A percentile compares a stretch with the other conserved stretches of the same genome.
phyloP scores from a whole-genome alignment of 75 land plant species.

The Selaginella tamariscina region DNA sequence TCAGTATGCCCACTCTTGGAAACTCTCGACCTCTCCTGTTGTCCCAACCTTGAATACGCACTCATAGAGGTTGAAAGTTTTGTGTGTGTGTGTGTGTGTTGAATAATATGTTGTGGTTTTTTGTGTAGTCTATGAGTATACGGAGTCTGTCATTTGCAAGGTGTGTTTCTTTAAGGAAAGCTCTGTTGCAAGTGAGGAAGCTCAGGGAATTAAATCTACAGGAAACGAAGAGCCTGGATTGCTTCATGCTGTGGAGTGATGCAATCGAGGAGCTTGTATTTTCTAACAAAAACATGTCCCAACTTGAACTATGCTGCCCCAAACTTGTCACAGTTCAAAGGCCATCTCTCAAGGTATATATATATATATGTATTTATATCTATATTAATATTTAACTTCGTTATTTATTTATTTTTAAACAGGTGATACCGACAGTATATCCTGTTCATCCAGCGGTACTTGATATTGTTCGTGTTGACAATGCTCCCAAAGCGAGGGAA shows the following conservation, averaged over 20 bases:
- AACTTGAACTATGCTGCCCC: neutral
- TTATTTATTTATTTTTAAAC: neutral
- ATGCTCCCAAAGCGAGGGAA: conserved; percentile 1
- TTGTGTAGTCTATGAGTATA: neutral
- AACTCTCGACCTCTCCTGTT: conserved; percentile 5
- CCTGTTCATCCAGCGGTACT: neutral
- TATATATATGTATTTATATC: neutral
- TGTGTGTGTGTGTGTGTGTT: neutral
- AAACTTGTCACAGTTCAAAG: neutral
- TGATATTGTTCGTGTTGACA: conserved; percentile 7
- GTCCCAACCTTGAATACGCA: neutral
- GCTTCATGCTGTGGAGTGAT: conserved; percentile 10
- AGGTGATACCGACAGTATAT: neutral
- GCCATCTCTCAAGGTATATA: conserved; percentile 2
- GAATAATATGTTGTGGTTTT: neutral
- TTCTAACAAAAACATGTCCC: neutral
- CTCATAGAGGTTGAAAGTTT: conserved; percentile 5
- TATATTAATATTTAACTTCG: neutral
- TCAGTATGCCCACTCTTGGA: conserved; percentile 8
- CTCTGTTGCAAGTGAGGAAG: conserved; percentile 1
- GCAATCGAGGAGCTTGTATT: neutral
- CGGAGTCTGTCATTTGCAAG: neutral
- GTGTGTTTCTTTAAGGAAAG: conserved; percentile 1
- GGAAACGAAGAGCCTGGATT: neutral
- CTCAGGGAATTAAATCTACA: conserved; percentile 4